These are phyloP conservation scores for Ophiostoma angusticollis DNA, from an alignment of 2,329 filamentous ascomycete genomes.

Conservation along the genomic window DNA sequence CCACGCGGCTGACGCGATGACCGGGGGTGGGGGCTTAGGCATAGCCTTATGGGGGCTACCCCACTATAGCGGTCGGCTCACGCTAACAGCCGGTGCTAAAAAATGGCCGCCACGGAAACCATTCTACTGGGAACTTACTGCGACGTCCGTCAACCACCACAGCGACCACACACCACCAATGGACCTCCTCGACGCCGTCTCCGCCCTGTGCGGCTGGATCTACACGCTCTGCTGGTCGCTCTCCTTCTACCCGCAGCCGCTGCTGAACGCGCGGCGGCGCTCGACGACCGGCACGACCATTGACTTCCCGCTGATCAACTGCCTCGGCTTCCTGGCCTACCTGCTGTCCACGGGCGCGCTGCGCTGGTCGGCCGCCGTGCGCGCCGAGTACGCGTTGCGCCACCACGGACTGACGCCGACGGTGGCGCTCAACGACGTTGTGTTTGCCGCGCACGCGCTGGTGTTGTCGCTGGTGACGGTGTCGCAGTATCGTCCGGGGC, in stretches of 20 bases:
- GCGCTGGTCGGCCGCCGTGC: conserved; percentile 66
- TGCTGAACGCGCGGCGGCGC: conserved; percentile 64
- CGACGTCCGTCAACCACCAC: background rate
- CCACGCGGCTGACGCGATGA: too few species aligned
- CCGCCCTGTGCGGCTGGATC: conserved; percentile 57
- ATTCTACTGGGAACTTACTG: too few species aligned
- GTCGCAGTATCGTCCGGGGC: conserved; percentile 57
- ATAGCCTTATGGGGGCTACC: too few species aligned
- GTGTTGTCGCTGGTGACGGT: conserved; percentile 59
- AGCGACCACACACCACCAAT: conserved; percentile 6
- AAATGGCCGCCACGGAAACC: too few species aligned
- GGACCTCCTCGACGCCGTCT: conserved; percentile 33
- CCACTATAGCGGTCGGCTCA: too few species aligned
- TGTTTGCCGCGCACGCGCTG: conserved; percentile 73
- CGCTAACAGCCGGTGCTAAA: too few species aligned
- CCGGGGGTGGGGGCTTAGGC: too few species aligned
- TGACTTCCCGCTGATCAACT: conserved; percentile 73
- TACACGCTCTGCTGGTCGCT: conserved; percentile 69
- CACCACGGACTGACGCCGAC: conserved; percentile 67
- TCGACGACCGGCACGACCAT: conserved; percentile 76
- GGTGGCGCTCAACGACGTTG: conserved; percentile 79
- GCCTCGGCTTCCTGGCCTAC: conserved; percentile 58
- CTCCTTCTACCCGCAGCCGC: conserved; percentile 84
- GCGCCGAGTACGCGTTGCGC: conserved; percentile 69
- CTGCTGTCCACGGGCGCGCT: conserved; percentile 61